These are phyloP conservation scores for Kluyveromyces sp. DNA, from an alignment of 1,139 yeast species.

Conservation along the genomic window DNA sequence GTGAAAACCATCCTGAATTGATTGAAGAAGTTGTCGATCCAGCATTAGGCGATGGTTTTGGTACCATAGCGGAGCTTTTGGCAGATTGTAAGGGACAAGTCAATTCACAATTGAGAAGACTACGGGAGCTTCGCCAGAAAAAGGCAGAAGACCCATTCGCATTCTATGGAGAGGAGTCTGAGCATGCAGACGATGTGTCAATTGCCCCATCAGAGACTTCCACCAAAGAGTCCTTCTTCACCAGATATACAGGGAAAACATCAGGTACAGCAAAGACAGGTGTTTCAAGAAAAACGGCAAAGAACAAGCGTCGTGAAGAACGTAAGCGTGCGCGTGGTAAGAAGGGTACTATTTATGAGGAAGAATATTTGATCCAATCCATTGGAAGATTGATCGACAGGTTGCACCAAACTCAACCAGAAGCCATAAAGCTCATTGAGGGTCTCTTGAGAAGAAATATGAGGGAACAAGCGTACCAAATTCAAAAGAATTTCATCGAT, in stretches of 20 bases:
- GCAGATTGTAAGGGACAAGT: conserved; percentile 90
- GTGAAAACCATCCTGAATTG: conserved; percentile 38
- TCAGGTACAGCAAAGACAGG: conserved; percentile 95
- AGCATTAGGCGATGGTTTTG: conserved; percentile 80
- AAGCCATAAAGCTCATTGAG: conserved; percentile 65
- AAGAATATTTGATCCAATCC: conserved; percentile 84
- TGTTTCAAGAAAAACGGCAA: conserved; percentile 84
- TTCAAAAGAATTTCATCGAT: conserved; percentile 62
- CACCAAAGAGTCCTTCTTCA: conserved; percentile 85
- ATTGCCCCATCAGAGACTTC: conserved; percentile 93
- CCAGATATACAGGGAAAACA: conserved; percentile 93
- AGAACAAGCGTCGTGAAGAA: conserved; percentile 90
- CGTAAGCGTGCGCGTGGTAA: conserved; percentile 94
- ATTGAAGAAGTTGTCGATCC: conserved; percentile 59
- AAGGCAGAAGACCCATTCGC: conserved; percentile 79
- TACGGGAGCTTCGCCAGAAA: conserved; percentile 77
- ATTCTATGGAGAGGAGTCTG: conserved; percentile 68
- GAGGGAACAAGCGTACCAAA: conserved; percentile 74
- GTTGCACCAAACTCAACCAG: conserved; percentile 63
- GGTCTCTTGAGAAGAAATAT: conserved; percentile 65
- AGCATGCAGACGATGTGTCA: conserved; percentile 87
- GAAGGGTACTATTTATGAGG: conserved; percentile 95
- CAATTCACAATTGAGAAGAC: conserved; percentile 70
- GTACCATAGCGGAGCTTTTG: conserved; percentile 72
- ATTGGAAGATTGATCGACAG: conserved; percentile 84